Evolutionary conservation across 345 rosid genomes (phyloP), one percentile per base, ranked within the genome.

Genomic region (Acer negundo): DNA sequence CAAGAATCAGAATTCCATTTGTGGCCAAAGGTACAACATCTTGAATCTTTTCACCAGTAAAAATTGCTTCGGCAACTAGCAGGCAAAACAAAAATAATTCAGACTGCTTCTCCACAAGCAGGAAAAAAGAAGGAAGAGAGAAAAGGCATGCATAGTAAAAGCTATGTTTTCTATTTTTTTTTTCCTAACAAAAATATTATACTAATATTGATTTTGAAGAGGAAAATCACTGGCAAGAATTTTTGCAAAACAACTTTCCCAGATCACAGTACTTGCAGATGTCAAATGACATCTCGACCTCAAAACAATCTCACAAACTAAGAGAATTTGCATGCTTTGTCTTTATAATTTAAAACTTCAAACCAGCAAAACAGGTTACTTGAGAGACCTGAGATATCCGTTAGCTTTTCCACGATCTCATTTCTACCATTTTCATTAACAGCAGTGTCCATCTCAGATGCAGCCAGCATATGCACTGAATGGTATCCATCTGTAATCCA

Each of bases 401-500:
- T 74, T 69, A 53, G 83, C 71, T 73, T 84, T 78, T 85, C 85
- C 74, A 76, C 86, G 51, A 31, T 80, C 75, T 78, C 87, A 24
- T 81, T 84, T 68, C 72, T 83, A 78, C 81, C 86, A 63, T 67
- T 85, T 84, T 86, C 88, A 61, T 79, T 79, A 64, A 68, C 72
- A 58, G 83, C 75, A 79, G 63, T 66, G 66, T 85, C 92, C 40
- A 58, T 67, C 74, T 88, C 92, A 46, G 84, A 82, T 20, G 80
- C 80, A 35, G 61, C 74, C 77, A 92, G 77, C 75, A 80, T 74
- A 62, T 89, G 90, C 84, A 92, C 81, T 6, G 94, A 86, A 77
- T 90, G 82, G 65, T 72, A 69, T 28, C 95, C 94, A 81, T 93
- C 97, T 3, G 90, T 83, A 55, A 92, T 70, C 97, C 98, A 93